Percentiles rank a stretch among this genome's conserved stretches.
phyloP scores from a whole-genome alignment of 2,329 filamentous ascomycete genomes.

The Fusarium circinatum region DNA sequence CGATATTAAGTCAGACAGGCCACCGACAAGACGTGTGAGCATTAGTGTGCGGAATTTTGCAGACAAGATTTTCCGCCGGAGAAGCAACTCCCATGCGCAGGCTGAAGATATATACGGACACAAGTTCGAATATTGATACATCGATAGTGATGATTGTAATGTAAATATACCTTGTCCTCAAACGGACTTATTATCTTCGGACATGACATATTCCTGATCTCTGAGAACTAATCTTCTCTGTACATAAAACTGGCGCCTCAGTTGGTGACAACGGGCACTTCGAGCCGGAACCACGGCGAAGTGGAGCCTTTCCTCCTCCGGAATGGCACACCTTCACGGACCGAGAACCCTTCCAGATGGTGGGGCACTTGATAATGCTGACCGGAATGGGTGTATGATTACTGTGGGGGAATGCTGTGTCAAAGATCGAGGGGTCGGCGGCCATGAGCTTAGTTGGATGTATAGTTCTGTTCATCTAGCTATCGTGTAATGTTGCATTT shows the following conservation, averaged over 20 bases:
- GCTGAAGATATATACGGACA: slow-evolving; percentile 37
- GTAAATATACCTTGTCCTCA: slow-evolving; percentile 32
- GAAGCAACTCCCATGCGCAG: slow-evolving; percentile 43
- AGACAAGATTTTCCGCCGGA: slow-evolving; percentile 45
- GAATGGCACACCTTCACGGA: slow-evolving; percentile 13
- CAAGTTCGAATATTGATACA: slow-evolving; percentile 42
- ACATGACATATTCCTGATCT: background rate
- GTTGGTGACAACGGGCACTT: background rate
- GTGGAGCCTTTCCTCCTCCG: slow-evolving; percentile 20
- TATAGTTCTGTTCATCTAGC: background rate
- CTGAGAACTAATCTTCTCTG: background rate
- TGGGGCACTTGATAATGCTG: background rate
- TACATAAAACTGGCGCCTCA: background rate
- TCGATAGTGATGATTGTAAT: slow-evolving; percentile 31
- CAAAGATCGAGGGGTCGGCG: background rate
- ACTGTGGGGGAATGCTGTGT: slow-evolving; percentile 7
- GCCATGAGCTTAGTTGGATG: background rate
- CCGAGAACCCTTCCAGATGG: background rate
- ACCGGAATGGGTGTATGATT: slow-evolving; percentile 6
- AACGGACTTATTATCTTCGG: background rate
- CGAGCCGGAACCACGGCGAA: slow-evolving; percentile 25
- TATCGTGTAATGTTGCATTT: too few species aligned
- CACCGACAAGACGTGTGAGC: slow-evolving; percentile 42
- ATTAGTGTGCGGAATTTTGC: slow-evolving; percentile 43
- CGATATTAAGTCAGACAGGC: slow-evolving; percentile 35